Base-by-base conservation (phyloP, 75 land plant species). In the Pinus albicaulis region DNA sequence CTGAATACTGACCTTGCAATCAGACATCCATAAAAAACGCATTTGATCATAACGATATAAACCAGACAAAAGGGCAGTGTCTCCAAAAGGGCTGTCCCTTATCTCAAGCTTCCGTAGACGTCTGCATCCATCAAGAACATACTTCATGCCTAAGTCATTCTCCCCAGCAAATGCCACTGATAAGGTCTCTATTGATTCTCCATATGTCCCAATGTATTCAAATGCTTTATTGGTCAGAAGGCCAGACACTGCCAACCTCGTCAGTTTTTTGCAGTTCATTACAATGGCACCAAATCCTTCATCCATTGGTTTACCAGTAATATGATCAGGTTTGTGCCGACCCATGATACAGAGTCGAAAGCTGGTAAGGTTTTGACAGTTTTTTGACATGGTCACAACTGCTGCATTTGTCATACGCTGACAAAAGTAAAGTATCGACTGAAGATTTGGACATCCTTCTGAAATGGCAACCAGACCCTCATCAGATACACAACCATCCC, bases 121-220 rank as follows among this genome's bases (percentile, higher is more conserved):
- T 10, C 77, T 81, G 79, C 99, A 96, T 6, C 99, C 98, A 55
- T 88, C 85, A 10, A 96, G 89, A 25, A 96, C 83, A 73, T 81
- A 83, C 71, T 84, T 84, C 83, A 96, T 75, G 19, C 86, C 88
- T 61, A 69, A 59, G 48, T 96, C 99, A 64, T 78, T 87, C 36
- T 94, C 78, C 38, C 99, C 99, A 59, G 98, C 99, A 84, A 96
- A 96, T 5, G 98, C 99, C 59, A 96, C 93, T 3, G 99, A 96
- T 14, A 96, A 79, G 11, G 95, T 90, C 77, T 95, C 84, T 6
- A 96, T 76, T 59, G 82, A 79, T 76, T 94, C 92, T 7, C 90
- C 98, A 82, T 90, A 89, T 53, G 65, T 79, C 5, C 95, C 99
- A 76, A 96, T 92, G 59, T 90, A 90, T 74, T 76, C 80, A 71